Conservation (phyloP, 306 rosid genomes). For the Quercus cerris region DNA sequence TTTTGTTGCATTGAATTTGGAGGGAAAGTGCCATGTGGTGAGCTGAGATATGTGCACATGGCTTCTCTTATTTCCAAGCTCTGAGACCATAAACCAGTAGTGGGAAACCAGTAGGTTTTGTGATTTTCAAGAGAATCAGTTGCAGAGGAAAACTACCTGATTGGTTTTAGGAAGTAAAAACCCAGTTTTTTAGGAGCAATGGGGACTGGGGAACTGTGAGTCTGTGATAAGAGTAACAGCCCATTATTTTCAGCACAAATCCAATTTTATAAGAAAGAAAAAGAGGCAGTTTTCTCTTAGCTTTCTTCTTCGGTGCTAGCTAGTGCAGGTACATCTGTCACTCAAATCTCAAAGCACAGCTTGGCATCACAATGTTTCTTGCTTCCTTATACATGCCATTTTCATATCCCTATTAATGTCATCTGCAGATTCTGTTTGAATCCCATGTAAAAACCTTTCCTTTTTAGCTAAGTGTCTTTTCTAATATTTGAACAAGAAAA, state of each 20-base stretch:
- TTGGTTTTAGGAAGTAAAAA: slow-evolving; percentile 14
- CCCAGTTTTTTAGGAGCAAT: slow-evolving; percentile 16
- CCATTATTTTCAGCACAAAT: slow-evolving; percentile 1
- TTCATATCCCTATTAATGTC: not conserved
- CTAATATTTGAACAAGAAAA: not conserved
- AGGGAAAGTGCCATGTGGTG: slow-evolving; percentile 68
- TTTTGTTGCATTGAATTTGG: slow-evolving; percentile 32
- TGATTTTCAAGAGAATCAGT: slow-evolving; percentile 55
- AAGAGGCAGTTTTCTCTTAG: not conserved
- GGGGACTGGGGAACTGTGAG: slow-evolving; percentile 42
- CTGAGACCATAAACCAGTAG: slow-evolving; percentile 25
- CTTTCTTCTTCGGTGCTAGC: slow-evolving; percentile 17
- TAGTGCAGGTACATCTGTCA: slow-evolving; percentile 18
- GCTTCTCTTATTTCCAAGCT: slow-evolving; percentile 55
- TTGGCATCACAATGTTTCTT: not conserved
- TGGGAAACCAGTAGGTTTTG: slow-evolving; percentile 28
- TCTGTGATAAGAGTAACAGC: slow-evolving; percentile 11
- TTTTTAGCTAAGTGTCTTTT: not conserved
- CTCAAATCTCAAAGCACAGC: slow-evolving; percentile 30
- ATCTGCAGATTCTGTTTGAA: slow-evolving; percentile 9
- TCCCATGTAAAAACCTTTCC: not conserved
- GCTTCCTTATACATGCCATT: slow-evolving; percentile 12
- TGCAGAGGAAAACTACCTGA: slow-evolving; percentile 36
- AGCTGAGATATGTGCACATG: slow-evolving; percentile 82
- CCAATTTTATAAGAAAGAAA: not conserved